Evolutionary conservation across 2,329 filamentous ascomycete species (phyloP).

Genomic region (Incumbomyces delicatus): DNA sequence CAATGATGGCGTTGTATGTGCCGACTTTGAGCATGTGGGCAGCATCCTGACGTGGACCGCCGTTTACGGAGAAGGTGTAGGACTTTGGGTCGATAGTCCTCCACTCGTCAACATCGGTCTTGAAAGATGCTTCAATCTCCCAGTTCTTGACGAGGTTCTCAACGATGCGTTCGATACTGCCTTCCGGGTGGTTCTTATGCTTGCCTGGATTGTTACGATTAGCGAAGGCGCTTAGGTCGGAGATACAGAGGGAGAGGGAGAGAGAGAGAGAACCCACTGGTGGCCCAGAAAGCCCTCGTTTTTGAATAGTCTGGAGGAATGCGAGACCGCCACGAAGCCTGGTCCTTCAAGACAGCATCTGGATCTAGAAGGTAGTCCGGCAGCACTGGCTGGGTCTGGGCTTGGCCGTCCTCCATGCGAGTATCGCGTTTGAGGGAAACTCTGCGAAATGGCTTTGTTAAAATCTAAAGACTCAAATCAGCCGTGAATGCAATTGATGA

Average conservation of each 20-base stretch:
- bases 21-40: conserved; percentile 58
- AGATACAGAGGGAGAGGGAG: no score
- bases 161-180: conserved; percentile 50
- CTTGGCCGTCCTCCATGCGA: no score
- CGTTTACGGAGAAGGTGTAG: conserved; percentile 57
- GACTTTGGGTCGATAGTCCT: conserved; percentile 51
- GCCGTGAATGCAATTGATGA: no score
- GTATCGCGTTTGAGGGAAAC: no score
- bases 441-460: no score
- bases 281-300: conserved; percentile 49
- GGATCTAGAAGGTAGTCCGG: conserved; percentile 52
- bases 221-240: no score
- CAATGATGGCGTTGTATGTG: conserved; percentile 60
- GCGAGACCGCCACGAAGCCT: conserved; percentile 52
- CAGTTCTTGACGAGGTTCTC: conserved; percentile 65
- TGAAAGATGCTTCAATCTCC: conserved; percentile 63
- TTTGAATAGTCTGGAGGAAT: conserved; percentile 54
- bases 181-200: conserved; percentile 49
- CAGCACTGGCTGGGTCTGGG: conserved; percentile 19
- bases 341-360: conserved; percentile 48
- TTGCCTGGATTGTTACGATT: background rate
- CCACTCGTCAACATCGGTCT: conserved; percentile 52
- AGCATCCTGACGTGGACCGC: conserved; percentile 45
- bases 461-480: no score
- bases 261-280: conserved; percentile 35